phyloP scores from a whole-genome alignment of 345 rosid genomes.

The Clarkia xantiana region DNA sequence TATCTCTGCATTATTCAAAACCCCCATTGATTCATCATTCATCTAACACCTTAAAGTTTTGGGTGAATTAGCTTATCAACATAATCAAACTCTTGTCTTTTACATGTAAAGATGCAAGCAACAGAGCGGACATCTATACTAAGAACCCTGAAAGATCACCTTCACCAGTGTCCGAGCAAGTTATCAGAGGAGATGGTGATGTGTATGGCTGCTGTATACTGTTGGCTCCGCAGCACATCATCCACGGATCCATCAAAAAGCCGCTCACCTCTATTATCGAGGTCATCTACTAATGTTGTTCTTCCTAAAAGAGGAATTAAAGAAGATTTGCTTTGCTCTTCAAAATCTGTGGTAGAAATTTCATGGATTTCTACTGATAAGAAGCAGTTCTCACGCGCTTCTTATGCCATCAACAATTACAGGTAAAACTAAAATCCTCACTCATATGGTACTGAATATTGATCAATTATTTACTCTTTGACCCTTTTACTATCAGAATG shows the following conservation, averaged over 20 bases:
- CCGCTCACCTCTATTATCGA: constrained; percentile 37
- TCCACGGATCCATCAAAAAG: constrained; percentile 29
- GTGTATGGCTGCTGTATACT: constrained; percentile 75
- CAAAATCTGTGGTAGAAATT: constrained; percentile 59
- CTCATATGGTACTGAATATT: background rate
- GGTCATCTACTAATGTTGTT: constrained; percentile 51
- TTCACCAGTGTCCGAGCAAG: constrained; percentile 68
- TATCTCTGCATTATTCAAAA: no score
- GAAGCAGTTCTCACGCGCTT: constrained; percentile 46
- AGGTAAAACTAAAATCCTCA: constrained; percentile 28
- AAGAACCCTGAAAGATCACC: constrained; percentile 66
- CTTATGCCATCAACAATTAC: constrained; percentile 61
- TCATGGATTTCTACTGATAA: constrained; percentile 64
- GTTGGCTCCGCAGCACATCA: constrained; percentile 49
- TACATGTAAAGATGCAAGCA: constrained; percentile 2
- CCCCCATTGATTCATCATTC: no score
- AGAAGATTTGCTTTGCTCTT: constrained; percentile 49
- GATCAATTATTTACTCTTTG: background rate
- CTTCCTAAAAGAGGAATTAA: constrained; percentile 32
- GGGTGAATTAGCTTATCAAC: background rate
- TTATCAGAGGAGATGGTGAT: constrained; percentile 88
- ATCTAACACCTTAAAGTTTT: no score
- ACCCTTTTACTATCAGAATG: constrained; percentile 34
- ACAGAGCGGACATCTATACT: constrained; percentile 25
- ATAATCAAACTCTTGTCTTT: no score